Evolutionary conservation across 306 rosid species (phyloP).

Genomic region (Corylus americana): DNA sequence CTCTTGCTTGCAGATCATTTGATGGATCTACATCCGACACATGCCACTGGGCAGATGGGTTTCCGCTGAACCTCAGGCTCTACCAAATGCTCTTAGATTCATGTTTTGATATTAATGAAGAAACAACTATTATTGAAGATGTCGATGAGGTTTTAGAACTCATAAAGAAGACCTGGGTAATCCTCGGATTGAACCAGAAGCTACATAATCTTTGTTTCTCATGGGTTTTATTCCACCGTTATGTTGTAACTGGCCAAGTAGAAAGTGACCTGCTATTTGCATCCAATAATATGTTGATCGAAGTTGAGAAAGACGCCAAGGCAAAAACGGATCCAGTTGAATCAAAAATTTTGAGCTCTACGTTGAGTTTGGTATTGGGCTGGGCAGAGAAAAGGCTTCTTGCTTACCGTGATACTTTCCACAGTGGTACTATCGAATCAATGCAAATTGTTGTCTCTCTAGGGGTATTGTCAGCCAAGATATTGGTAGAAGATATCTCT

Average conservation of each 20-base stretch:
- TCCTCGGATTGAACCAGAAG: constrained; percentile 78
- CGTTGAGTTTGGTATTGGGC: constrained; percentile 48
- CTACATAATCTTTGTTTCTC: constrained; percentile 84
- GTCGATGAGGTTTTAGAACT: constrained; percentile 91
- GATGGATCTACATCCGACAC: constrained; percentile 60
- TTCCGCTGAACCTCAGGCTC: constrained; percentile 86
- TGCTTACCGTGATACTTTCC: constrained; percentile 66
- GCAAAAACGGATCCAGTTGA: constrained; percentile 50
- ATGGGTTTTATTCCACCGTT: constrained; percentile 82
- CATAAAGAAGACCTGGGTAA: constrained; percentile 88
- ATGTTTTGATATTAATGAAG: constrained; percentile 79
- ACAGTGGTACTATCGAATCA: constrained; percentile 66
- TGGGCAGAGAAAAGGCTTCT: constrained; percentile 90
- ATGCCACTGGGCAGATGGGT: constrained; percentile 98
- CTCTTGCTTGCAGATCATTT: constrained; percentile 80
- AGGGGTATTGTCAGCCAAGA: constrained; percentile 68
- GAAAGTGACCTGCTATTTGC: constrained; percentile 84
- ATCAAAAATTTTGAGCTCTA: constrained; percentile 51
- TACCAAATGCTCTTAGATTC: constrained; percentile 84
- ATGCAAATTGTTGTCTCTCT: constrained; percentile 74
- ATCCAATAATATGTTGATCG: constrained; percentile 66
- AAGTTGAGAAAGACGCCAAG: constrained; percentile 69
- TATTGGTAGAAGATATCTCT: constrained; percentile 56
- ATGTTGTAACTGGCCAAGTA: constrained; percentile 68
- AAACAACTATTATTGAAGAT: constrained; percentile 77